phyloP scores from a whole-genome alignment of 805 yeast species.

The Sugiyamaella boreocaroliniensis region DNA sequence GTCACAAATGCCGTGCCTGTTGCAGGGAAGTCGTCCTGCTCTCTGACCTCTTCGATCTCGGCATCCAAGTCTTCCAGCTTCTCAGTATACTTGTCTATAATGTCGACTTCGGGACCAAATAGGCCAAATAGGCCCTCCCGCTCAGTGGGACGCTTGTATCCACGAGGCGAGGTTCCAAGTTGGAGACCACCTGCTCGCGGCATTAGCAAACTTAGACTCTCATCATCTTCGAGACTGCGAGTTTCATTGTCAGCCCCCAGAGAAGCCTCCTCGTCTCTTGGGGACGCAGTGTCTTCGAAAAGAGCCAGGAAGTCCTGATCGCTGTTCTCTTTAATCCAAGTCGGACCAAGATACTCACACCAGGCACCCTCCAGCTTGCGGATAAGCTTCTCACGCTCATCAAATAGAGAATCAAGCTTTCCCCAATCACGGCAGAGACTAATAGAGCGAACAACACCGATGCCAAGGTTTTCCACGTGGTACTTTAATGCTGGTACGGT shows the following conservation, averaged over 20 bases:
- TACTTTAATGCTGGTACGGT: constrained; percentile 61
- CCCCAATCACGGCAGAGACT: constrained; percentile 87
- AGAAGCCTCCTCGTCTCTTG: background rate
- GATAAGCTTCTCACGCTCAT: constrained; percentile 48
- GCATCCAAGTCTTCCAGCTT: constrained; percentile 63
- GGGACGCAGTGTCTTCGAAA: background rate
- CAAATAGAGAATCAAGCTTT: constrained; percentile 57
- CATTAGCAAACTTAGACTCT: background rate
- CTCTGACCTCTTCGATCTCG: constrained; percentile 50
- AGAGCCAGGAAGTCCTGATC: background rate
- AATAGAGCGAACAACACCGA: constrained; percentile 72
- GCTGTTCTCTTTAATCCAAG: constrained; percentile 8
- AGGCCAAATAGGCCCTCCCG: constrained; percentile 55
- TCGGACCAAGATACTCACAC: constrained; percentile 57
- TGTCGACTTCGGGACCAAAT: constrained; percentile 67
- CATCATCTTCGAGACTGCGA: background rate
- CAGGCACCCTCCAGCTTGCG: constrained; percentile 59
- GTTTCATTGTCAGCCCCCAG: background rate
- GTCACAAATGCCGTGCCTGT: constrained; percentile 92
- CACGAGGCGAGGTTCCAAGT: constrained; percentile 18
- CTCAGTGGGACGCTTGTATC: constrained; percentile 53
- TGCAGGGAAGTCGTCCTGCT: constrained; percentile 45
- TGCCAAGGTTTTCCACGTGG: constrained; percentile 69
- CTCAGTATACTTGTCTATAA: constrained; percentile 69
- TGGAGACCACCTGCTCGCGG: constrained; percentile 12